phyloP scores from a whole-genome alignment of 768 basidiomycete species.

The Gyrodon lividus region DNA sequence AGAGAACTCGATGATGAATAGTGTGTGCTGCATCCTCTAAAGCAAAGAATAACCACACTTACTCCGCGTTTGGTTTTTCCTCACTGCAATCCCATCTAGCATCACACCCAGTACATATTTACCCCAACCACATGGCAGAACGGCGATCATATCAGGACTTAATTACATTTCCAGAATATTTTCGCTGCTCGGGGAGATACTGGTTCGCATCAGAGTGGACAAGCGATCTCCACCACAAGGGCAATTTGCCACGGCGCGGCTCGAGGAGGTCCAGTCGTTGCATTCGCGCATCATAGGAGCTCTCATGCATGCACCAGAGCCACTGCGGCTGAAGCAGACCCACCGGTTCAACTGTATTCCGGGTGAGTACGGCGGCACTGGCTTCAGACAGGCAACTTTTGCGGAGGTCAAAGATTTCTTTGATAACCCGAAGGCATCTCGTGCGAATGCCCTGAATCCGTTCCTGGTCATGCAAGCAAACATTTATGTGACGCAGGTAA shows the following conservation, averaged over 20 bases:
- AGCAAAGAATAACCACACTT: slow-evolving; percentile 32
- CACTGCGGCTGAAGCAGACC: slow-evolving; percentile 64
- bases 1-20: slow-evolving; percentile 89
- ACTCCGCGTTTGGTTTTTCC: slow-evolving; percentile 12
- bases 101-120: slow-evolving; percentile 84
- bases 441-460: slow-evolving; percentile 82
- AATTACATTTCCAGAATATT: slow-evolving; percentile 88
- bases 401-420: slow-evolving; percentile 90
- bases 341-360: slow-evolving; percentile 49
- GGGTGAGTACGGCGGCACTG: slow-evolving; percentile 63
- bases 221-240: slow-evolving; percentile 84
- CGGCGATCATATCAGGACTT: slow-evolving; percentile 80
- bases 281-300: slow-evolving; percentile 75
- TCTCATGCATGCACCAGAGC: slow-evolving; percentile 73
- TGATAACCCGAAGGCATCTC: slow-evolving; percentile 84
- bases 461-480: slow-evolving; percentile 93
- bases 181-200: slow-evolving; percentile 80
- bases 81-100: slow-evolving; percentile 35
- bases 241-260: slow-evolving; percentile 77
- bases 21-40: slow-evolving; percentile 45
- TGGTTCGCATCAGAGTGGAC: slow-evolving; percentile 83
- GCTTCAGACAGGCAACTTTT: slow-evolving; percentile 80
- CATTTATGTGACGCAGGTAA: slow-evolving; percentile 86
- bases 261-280: slow-evolving; percentile 82
- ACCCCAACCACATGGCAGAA: slow-evolving; percentile 85